Conservation (phyloP, 2,329 filamentous ascomycete genomes). For the Diaporthe ilicicola region DNA sequence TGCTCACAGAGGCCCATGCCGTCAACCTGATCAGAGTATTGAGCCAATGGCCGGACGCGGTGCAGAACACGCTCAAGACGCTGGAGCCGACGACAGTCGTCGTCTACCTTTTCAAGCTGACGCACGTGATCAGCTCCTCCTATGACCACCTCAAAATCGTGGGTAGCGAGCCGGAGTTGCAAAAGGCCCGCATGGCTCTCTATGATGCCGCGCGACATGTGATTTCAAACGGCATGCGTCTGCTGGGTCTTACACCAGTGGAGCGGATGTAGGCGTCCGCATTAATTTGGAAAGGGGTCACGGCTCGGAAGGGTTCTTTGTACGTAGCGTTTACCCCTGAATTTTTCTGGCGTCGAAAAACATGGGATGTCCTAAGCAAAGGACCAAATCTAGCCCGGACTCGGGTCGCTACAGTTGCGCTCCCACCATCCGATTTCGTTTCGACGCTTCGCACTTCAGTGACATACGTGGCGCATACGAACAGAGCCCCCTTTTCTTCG, state of each 20-base stretch:
- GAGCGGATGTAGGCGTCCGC: constrained; percentile 56
- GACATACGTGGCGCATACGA: background rate
- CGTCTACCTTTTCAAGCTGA: constrained; percentile 85
- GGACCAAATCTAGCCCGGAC: background rate
- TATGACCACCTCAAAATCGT: constrained; percentile 86
- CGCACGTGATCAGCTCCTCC: constrained; percentile 79
- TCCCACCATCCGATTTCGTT: background rate
- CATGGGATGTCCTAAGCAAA: background rate
- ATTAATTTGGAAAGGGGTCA: background rate
- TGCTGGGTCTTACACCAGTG: constrained; percentile 81
- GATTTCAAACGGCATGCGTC: constrained; percentile 82
- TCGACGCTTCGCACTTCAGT: background rate
- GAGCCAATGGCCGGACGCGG: constrained; percentile 86
- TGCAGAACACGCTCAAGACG: constrained; percentile 85
- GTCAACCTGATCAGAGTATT: constrained; percentile 77
- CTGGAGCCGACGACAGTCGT: constrained; percentile 68
- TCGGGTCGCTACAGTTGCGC: background rate
- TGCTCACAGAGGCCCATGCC: constrained; percentile 77
- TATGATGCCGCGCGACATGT: constrained; percentile 81
- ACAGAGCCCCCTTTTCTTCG: background rate
- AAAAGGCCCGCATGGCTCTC: constrained; percentile 77
- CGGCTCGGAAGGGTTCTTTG: background rate
- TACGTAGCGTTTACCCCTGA: background rate
- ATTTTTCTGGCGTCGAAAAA: background rate
- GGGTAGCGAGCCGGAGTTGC: constrained; percentile 77